Evolutionary conservation across 768 basidiomycete species (phyloP).

Genomic region (Lactarius sp.): DNA sequence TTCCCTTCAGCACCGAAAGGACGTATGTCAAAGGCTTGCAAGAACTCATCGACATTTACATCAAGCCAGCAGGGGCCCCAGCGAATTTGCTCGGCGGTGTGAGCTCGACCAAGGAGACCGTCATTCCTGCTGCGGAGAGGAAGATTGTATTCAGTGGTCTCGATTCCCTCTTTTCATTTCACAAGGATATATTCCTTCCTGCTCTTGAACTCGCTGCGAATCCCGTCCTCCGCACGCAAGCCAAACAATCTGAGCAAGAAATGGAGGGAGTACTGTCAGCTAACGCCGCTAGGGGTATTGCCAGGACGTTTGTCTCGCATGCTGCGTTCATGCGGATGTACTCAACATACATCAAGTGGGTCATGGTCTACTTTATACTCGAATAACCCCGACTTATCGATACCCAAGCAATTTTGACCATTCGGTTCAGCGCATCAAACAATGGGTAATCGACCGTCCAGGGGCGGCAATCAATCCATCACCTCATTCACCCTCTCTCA

Average conservation of each 20-base stretch:
- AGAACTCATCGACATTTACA: slow-evolving; percentile 93
- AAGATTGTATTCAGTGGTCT: slow-evolving; percentile 89
- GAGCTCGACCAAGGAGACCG: slow-evolving; percentile 71
- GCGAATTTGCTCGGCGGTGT: slow-evolving; percentile 68
- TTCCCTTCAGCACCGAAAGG: slow-evolving; percentile 69
- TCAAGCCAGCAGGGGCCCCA: slow-evolving; percentile 72
- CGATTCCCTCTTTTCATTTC: slow-evolving; percentile 87
- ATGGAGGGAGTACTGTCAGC: slow-evolving; percentile 69
- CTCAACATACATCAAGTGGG: slow-evolving; percentile 95
- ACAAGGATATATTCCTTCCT: slow-evolving; percentile 88
- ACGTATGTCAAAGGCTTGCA: slow-evolving; percentile 93
- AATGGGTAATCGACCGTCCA: slow-evolving; percentile 68
- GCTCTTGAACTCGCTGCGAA: slow-evolving; percentile 76
- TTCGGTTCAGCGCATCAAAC: slow-evolving; percentile 79
- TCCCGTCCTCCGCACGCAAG: slow-evolving; percentile 51
- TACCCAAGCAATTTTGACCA: slow-evolving; percentile 83
- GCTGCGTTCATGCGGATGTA: slow-evolving; percentile 99
- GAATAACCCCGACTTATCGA: slow-evolving; percentile 17
- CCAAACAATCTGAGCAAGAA: slow-evolving; percentile 50
- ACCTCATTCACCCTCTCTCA: slow-evolving; percentile 49
- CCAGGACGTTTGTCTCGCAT: slow-evolving; percentile 86
- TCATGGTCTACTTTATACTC: slow-evolving; percentile 21
- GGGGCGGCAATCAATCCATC: slow-evolving; percentile 38
- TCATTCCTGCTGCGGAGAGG: slow-evolving; percentile 81
- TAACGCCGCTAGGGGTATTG: slow-evolving; percentile 73